These are phyloP conservation scores for Glycine soja DNA, from an alignment of 306 rosid species.

Conservation along the genomic window DNA sequence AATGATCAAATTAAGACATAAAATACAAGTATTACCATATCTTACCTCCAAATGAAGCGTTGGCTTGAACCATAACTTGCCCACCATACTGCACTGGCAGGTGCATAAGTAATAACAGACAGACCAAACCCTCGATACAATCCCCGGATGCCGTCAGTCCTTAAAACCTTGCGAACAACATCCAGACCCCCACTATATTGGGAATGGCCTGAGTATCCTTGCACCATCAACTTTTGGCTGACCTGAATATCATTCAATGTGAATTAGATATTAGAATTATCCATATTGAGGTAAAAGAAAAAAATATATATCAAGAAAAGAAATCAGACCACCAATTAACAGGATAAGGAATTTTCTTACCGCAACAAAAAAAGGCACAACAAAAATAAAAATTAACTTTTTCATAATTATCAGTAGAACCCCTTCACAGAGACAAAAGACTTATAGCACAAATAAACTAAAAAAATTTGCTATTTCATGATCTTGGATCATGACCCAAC, in stretches of 20 bases:
- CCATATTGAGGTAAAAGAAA: conserved; percentile 5
- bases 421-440: conserved; percentile 13
- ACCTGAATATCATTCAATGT: conserved; percentile 59
- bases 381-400: background rate
- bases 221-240: conserved; percentile 98
- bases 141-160: conserved; percentile 79
- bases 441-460: conserved; percentile 27
- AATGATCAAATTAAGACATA: conserved; percentile 27
- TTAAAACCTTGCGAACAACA: conserved; percentile 78
- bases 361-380: background rate
- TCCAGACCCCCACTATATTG: conserved; percentile 88
- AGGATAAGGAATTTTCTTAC: conserved; percentile 18
- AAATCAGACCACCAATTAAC: conserved; percentile 25
- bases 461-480: conserved; percentile 10
- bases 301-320: conserved; percentile 14
- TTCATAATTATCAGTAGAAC: background rate
- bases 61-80: conserved; percentile 99
- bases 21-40: conserved; percentile 46
- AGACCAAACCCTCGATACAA: conserved; percentile 94
- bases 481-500: conserved; percentile 19
- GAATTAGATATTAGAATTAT: conserved; percentile 38
- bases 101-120: conserved; percentile 87
- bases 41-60: conserved; percentile 95
- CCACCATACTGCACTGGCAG: conserved; percentile 99
- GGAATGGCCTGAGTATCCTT: conserved; percentile 88